A percentile compares a stretch with the other conserved stretches of the same genome.
Evolutionary conservation across 331 rosid genomes (phyloP).

Genomic region (Rhamnella rubrinervis): DNA sequence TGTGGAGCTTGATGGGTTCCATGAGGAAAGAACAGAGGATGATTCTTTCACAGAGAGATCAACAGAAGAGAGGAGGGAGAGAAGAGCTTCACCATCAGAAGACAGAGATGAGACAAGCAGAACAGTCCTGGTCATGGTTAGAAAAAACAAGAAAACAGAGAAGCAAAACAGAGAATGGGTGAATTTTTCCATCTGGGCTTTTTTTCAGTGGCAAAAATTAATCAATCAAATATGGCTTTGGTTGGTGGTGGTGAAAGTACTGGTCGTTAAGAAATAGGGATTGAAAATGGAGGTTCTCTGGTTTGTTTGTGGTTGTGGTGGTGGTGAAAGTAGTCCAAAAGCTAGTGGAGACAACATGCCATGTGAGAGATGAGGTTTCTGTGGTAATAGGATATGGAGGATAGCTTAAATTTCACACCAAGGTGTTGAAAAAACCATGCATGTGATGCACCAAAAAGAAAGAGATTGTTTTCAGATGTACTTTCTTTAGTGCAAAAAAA

Average conservation of each 20-base stretch:
- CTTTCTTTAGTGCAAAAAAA: conserved; percentile 33
- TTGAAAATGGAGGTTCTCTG: conserved; percentile 14
- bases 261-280: conserved; percentile 15
- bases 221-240: background rate
- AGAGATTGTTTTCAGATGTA: conserved; percentile 22
- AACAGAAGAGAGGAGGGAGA: conserved; percentile 52
- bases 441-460: conserved; percentile 46
- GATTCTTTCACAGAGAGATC: conserved; percentile 40
- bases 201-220: too few relatives aligned
- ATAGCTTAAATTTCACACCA: conserved; percentile 69
- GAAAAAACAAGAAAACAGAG: conserved; percentile 22
- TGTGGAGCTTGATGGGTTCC: conserved; percentile 68
- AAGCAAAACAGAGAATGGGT: conserved; percentile 24
- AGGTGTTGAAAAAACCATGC: conserved; percentile 49
- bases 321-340: conserved; percentile 44
- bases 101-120: conserved; percentile 50
- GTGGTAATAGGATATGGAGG: conserved; percentile 19
- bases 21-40: conserved; percentile 61
- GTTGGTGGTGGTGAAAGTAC: conserved; percentile 6
- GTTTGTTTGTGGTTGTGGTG: conserved; percentile 25
- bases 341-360: conserved; percentile 56
- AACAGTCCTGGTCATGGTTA: conserved; percentile 30
- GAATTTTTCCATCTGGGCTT: conserved; percentile 18
- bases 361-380: conserved; percentile 49
- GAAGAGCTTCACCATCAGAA: conserved; percentile 80